Evolutionary conservation across 106 monocot species (phyloP).

Genomic region (Dioscorea zingiberensis): DNA sequence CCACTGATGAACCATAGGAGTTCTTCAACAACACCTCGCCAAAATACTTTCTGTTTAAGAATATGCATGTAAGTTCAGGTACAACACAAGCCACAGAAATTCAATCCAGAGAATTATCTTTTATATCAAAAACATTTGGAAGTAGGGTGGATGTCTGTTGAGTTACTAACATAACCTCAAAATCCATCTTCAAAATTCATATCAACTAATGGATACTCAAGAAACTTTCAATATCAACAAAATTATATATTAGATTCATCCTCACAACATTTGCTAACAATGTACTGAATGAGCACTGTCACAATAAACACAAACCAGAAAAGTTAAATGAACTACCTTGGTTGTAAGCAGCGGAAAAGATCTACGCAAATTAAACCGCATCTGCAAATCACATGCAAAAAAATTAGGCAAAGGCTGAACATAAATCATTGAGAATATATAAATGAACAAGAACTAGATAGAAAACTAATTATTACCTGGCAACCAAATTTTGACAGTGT

Average conservation of each 20-base stretch:
- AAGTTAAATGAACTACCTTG: conserved; percentile 48
- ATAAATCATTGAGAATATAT: not conserved
- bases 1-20: conserved; percentile 99
- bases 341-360: conserved; percentile 92
- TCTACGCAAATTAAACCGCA: conserved; percentile 91
- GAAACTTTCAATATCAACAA: too few species aligned
- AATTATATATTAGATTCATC: too few species aligned
- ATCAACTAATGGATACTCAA: too few species aligned
- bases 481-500: conserved; percentile 94
- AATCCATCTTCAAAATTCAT: too few species aligned
- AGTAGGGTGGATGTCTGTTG: too few species aligned
- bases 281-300: too few species aligned
- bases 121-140: too few species aligned
- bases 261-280: too few species aligned
- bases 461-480: conserved; percentile 39
- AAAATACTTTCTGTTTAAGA: conserved; percentile 69
- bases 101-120: too few species aligned
- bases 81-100: conserved; percentile 7
- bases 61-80: too few species aligned
- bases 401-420: not conserved
- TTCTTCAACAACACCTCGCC: conserved; percentile 98
- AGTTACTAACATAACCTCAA: too few species aligned
- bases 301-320: too few species aligned
- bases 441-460: not conserved
- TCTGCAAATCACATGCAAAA: conserved; percentile 32